phyloP scores from a whole-genome alignment of 1,284 basidiomycete genomes.

The Phaffia rhodozyma region DNA sequence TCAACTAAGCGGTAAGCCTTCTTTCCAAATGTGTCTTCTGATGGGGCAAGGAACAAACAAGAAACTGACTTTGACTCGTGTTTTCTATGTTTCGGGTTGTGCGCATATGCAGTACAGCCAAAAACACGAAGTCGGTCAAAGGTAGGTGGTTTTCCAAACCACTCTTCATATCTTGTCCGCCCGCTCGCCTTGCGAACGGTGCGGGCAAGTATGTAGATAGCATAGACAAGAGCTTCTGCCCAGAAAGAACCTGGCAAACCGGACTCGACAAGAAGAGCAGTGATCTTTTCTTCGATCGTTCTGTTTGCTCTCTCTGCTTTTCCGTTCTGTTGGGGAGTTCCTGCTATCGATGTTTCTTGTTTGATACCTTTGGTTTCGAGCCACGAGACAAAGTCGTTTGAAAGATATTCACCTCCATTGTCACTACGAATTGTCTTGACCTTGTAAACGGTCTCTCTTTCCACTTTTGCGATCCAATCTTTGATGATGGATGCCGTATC shows the following conservation, averaged over 20 bases:
- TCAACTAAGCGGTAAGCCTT: background rate
- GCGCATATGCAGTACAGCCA: background rate
- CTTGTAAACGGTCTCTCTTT: background rate
- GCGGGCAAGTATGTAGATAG: background rate
- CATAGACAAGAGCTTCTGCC: constrained; percentile 2
- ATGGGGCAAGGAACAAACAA: background rate
- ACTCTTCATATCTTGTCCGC: no score
- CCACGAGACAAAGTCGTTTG: constrained; percentile 1
- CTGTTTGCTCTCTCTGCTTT: constrained; percentile 1
- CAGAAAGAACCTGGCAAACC: background rate
- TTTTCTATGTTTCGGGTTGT: background rate
- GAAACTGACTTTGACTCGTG: background rate
- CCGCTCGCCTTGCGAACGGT: background rate
- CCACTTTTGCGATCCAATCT: background rate
- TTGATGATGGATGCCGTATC: constrained; percentile 5
- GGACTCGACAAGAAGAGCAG: background rate
- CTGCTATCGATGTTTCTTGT: constrained; percentile 7
- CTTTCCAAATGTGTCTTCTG: background rate
- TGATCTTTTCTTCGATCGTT: background rate
- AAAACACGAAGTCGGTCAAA: background rate
- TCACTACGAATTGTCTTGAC: constrained; percentile 10
- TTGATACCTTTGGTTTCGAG: constrained; percentile 9
- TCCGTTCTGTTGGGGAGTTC: constrained; percentile 16
- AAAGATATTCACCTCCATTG: constrained; percentile 18
- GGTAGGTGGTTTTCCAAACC: no score